Evolutionary conservation across 768 basidiomycete genomes (phyloP), one percentile per base, ranked within the genome.

Genomic region (Strobilomyces confusus): DNA sequence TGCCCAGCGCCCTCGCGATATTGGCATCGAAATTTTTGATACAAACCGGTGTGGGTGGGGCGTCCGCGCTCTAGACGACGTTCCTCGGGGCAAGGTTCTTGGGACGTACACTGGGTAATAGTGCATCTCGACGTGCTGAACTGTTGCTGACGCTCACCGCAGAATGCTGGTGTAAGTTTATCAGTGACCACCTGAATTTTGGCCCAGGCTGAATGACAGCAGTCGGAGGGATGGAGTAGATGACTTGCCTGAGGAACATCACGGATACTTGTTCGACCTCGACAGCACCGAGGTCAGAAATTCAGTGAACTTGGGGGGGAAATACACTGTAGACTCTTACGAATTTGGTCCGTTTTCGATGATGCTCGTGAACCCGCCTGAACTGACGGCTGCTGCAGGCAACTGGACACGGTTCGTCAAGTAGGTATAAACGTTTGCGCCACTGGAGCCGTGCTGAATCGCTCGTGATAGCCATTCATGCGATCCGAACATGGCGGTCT

Each of bases 361-460:
- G 34, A 45, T 26, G 41, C 33, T 42, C 22, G 2, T 45, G 44
- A 32, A 48, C 46, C 2, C 8, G 8, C 45, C 29, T 42, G 38
- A 33, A 51, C 41, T 63, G 49, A 58, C 41, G 22, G 5, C 34
- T 34, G 42, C 46, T 45, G 23, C 56, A 87, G 86, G 87, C 8
- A 89, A 88, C 58, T 89, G 87, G 87, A 84, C 85, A 9, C 77
- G 86, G 5, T 89, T 88, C 56, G 72, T 88, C 30, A 89, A 88
- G 86, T 86, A 58, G 54, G 82, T 36, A 32, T 37, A 25, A 15
- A n/a, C 20, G 26, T 30, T 29, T 14, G 5, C 12, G 32, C 3
- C 9, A 22, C 6, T 51, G 12, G 42, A 42, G 42, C 15, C 22
- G 9, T 55, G 34, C 61, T 58, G 43, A 58, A 6, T 17, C 20